Evolutionary conservation across 2,329 filamentous ascomycete species (phyloP).

Genomic region (Calonectria ilicicola): DNA sequence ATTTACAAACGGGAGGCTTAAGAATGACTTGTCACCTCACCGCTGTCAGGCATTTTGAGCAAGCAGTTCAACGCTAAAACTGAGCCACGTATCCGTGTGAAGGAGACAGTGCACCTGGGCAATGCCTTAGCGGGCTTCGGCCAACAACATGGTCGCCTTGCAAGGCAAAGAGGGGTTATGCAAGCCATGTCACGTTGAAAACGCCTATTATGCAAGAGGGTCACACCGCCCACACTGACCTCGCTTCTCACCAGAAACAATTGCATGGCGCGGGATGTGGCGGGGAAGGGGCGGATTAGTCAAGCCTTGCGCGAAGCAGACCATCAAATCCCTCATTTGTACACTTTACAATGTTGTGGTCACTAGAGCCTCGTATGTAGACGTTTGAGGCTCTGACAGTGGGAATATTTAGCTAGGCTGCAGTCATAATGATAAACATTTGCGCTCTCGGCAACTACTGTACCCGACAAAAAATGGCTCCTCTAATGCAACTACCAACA

Average conservation of each 20-base stretch:
- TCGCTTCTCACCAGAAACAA: not conserved
- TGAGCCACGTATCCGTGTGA: no score
- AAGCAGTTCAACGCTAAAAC: not conserved
- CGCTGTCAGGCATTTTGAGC: not conserved
- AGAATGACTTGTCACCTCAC: no score
- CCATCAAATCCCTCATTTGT: not conserved
- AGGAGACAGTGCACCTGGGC: no score
- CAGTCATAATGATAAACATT: no score
- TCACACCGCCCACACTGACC: not conserved
- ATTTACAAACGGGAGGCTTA: no score
- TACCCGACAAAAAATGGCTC: not conserved
- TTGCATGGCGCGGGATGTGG: not conserved
- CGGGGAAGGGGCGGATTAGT: not conserved
- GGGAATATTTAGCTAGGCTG: no score
- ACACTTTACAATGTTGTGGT: no score
- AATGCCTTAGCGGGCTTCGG: not conserved
- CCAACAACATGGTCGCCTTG: not conserved
- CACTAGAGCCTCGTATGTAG: no score
- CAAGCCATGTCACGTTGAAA: not conserved
- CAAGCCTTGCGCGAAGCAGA: not conserved
- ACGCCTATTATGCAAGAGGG: not conserved
- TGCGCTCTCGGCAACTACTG: not conserved
- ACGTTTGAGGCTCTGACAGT: not conserved
- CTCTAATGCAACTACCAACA: not conserved
- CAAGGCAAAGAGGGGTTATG: conserved; percentile 4